Percentiles rank a stretch among this genome's conserved stretches.
Conservation (phyloP, 2,329 filamentous ascomycete genomes). For the Neofusicoccum ribis region DNA sequence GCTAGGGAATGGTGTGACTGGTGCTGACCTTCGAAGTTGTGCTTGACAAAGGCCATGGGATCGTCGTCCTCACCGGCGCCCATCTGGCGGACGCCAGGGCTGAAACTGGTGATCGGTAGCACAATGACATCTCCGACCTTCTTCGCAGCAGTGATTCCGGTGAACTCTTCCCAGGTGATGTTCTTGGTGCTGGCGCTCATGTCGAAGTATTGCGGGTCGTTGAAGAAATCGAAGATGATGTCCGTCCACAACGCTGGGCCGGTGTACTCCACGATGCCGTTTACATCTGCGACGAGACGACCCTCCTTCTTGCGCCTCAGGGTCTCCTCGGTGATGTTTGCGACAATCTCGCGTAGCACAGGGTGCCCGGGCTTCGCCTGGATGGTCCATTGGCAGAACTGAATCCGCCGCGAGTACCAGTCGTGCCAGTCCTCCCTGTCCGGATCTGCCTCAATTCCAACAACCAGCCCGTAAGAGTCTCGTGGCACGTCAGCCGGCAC, state of each 20-base stretch:
- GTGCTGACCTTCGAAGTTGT: constrained; percentile 84
- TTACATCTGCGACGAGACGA: constrained; percentile 64
- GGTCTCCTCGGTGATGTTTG: constrained; percentile 80
- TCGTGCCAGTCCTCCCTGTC: constrained; percentile 89
- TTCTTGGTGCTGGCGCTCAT: constrained; percentile 68
- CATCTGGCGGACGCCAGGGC: constrained; percentile 92
- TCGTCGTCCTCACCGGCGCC: constrained; percentile 83
- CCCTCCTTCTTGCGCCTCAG: constrained; percentile 70
- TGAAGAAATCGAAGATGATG: constrained; percentile 87
- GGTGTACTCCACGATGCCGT: constrained; percentile 88
- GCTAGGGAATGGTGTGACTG: not conserved
- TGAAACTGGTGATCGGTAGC: constrained; percentile 95
- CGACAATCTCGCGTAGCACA: constrained; percentile 81
- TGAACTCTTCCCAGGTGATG: constrained; percentile 86
- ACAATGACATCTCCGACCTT: constrained; percentile 93
- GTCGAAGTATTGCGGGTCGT: constrained; percentile 85
- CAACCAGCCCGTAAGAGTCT: constrained; percentile 77
- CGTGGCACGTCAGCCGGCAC: constrained; percentile 76
- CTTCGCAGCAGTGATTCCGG: constrained; percentile 77
- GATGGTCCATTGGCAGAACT: constrained; percentile 99
- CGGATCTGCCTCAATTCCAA: constrained; percentile 95
- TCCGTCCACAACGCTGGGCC: constrained; percentile 96
- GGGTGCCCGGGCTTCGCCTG: constrained; percentile 94
- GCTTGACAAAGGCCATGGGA: constrained; percentile 96
- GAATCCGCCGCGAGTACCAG: constrained; percentile 94